Conservation (phyloP, 345 rosid species). For the Gossypium australe region DNA sequence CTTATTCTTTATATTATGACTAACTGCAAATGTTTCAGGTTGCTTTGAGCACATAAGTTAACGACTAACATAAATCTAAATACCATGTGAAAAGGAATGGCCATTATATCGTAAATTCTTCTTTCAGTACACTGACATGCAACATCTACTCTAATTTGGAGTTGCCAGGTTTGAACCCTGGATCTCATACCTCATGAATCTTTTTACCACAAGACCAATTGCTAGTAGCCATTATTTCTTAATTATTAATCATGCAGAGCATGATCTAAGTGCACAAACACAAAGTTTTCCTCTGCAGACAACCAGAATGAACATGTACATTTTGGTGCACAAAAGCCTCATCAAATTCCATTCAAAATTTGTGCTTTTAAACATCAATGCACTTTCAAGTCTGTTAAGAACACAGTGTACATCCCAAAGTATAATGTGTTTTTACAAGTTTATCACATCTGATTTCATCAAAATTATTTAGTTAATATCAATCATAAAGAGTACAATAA, state of each 20-base stretch:
- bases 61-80: neutral
- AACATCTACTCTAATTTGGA: too few species aligned
- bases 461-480: neutral
- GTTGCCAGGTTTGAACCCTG: too few species aligned
- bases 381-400: neutral
- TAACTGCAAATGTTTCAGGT: neutral
- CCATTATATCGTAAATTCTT: neutral
- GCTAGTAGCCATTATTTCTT: too few species aligned
- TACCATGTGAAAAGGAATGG: neutral
- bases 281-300: neutral
- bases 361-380: neutral
- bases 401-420: too few species aligned
- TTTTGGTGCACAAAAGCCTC: neutral
- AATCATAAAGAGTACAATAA: neutral
- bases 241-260: neutral
- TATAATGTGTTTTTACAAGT: neutral
- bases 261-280: neutral
- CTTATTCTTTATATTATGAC: neutral
- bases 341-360: neutral
- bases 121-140: too few species aligned
- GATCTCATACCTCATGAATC: too few species aligned
- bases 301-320: neutral
- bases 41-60: neutral
- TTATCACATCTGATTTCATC: neutral
- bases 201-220: too few species aligned